Evolutionary conservation across 2,329 filamentous ascomycete genomes (phyloP).

Genomic region (Xylogone sp.): DNA sequence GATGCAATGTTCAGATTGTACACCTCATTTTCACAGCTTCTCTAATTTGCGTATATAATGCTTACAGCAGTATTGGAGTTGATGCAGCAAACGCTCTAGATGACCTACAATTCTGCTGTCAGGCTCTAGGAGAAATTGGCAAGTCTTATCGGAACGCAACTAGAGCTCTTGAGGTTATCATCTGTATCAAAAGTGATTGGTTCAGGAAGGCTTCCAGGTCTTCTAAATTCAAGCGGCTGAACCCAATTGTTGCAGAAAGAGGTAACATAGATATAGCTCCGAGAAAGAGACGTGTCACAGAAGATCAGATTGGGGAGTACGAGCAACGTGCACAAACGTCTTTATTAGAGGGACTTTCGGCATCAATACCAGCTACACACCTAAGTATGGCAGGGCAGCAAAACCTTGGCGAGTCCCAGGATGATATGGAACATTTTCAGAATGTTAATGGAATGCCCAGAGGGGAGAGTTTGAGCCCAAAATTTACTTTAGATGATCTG

Average conservation of each 20-base stretch:
- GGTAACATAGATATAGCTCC: not conserved
- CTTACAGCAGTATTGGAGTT: constrained; percentile 4
- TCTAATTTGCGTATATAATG: constrained; percentile 8
- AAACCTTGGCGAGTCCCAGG: not conserved
- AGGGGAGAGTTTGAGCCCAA: not conserved
- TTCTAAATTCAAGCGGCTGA: constrained; percentile 3
- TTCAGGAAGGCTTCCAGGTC: constrained; percentile 5
- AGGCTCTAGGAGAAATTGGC: constrained; percentile 8
- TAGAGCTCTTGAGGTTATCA: constrained; percentile 6
- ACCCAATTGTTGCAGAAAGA: constrained; percentile 1
- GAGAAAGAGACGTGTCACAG: not conserved
- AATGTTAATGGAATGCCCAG: not conserved
- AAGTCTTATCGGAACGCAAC: constrained; percentile 6
- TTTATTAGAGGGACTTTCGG: not conserved
- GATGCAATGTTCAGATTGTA: constrained; percentile 6
- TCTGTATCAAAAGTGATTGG: constrained; percentile 9
- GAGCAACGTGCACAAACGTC: not conserved
- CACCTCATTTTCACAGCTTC: constrained; percentile 9
- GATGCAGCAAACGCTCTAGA: constrained; percentile 1
- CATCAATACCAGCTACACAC: not conserved
- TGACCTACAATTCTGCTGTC: constrained; percentile 8
- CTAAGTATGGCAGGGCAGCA: not conserved
- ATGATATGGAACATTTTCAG: not conserved
- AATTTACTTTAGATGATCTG: not conserved
- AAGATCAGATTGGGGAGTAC: not conserved